Base-by-base conservation (phyloP, 192 early-diverging fungal species). In the Podila epicladia region DNA sequence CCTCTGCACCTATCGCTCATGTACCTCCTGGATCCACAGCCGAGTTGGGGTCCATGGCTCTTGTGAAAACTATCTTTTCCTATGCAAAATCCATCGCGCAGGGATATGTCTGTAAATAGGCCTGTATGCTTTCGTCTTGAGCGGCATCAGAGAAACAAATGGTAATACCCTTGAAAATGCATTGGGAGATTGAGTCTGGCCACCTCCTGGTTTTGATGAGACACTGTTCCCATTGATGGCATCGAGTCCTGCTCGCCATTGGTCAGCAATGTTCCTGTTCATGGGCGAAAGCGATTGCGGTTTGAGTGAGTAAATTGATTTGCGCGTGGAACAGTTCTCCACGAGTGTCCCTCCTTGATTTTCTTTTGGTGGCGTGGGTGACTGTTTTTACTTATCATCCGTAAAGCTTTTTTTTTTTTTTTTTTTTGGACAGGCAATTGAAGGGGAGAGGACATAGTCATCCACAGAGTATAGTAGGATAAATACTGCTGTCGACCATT, bases 11-110 rank as follows among this genome's bases (percentile, higher is more conserved):
- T 7, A 33, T 38, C 17, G 32, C 9, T 41, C 17, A 17, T 29
- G 3, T 38, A 67, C 64, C 29, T 53, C 33, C 17, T 6, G 58
- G 19, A 9, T 48, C 41, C 5, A 17, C 33, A 8, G 26, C 59
- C 3, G 20, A 33, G 17, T 58, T 55, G 12, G 74, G 74, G n/a
- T 76, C 50, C 67, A 76, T 76, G 9, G 53, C 38, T n/a, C n/a
- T 76, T 32, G 62, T 20, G 17, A 76, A 35, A 3, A 76, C 68
- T 26, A 55, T 28, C 0, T 67, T 70, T 5, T 65, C 73, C 73
- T 75, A 67, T 15, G 12, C 22, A 58, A 60, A 60, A 19, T 9
- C 20, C 24, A 65, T 45, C 26, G 64, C 24, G 41, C 28, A 2
- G 13, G 9, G 9, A 33, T 37, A 24, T 9, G 11, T 20, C 41